Conservation (phyloP, 257 asterid genomes). For the Solanum sitiens region DNA sequence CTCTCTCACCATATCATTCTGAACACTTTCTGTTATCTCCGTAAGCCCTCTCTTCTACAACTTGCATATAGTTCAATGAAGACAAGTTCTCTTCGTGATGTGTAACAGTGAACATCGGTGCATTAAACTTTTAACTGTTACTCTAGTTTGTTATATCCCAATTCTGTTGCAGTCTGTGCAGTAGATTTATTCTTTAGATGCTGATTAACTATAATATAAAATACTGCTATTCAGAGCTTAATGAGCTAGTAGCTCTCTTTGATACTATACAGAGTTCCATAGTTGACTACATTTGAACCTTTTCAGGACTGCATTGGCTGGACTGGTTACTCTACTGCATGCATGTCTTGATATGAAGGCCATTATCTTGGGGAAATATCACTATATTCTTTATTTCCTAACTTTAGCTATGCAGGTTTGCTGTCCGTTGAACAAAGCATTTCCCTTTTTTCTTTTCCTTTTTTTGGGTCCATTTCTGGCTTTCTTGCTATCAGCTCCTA, state of each 20-base stretch:
- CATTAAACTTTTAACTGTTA: background rate
- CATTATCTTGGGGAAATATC: conserved; percentile 62
- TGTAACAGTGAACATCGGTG: background rate
- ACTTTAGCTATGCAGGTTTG: conserved; percentile 66
- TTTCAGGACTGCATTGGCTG: conserved; percentile 76
- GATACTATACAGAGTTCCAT: background rate
- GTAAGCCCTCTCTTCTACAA: conserved; percentile 29
- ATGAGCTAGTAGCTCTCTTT: background rate
- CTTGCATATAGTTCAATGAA: background rate
- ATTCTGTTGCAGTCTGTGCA: background rate
- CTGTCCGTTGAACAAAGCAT: background rate
- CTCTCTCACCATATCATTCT: conserved; percentile 86
- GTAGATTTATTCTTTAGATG: background rate
- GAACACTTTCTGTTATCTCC: conserved; percentile 75
- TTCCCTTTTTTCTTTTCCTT: background rate
- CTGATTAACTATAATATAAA: background rate
- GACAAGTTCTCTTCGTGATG: background rate
- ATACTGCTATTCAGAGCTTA: background rate
- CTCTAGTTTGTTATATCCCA: background rate
- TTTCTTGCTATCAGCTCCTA: background rate
- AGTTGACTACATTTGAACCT: background rate
- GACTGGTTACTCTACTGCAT: conserved; percentile 57
- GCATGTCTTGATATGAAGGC: conserved; percentile 79
- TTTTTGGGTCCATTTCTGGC: background rate
- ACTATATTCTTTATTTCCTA: conserved; percentile 57